Base-by-base conservation (phyloP, 1,284 basidiomycete genomes). In the Golubevia pallescens region DNA sequence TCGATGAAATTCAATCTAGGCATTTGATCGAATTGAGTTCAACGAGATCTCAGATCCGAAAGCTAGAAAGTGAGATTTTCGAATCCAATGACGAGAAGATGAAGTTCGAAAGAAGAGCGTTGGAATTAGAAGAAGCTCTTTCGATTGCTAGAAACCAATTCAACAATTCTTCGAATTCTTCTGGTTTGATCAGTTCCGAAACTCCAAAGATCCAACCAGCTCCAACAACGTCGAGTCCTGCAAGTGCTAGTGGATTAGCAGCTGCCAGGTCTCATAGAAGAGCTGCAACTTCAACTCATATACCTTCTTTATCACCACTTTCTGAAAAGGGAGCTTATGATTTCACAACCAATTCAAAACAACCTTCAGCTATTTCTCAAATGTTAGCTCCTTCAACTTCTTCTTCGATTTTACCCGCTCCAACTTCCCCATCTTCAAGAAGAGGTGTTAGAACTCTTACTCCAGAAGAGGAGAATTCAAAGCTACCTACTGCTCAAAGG, bases 71-170 rank as follows among this genome's bases (percentile, higher is more conserved):
- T 28, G 53, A 60, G 5, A 59, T 78, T 52, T 80, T 78, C 60
- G 78, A 77, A 20, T 74, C 76, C 64, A 68, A 66, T 34, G 76
- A 78, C 8, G 61, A 63, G n/a, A 69, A 71, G 14, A 74, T 76
- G 65, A 64, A 67, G 42, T 71, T 73, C 4, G 63, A 63, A n/a
- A 20, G 67, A 4, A 52, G 58, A 48, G 75, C 68, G 7, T 64
- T 70, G 20, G 75, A 79, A 59, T 42, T 79, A 32, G 75, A 80
- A 63, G 74, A 76, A 28, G 64, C 34, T 38, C 10, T 38, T 5
- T 4, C 34, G 10, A 38, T 38, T 38, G 34, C 34, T 5, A 4
- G 34, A 38, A n/a, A n/a, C n/a, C n/a, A n/a, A n/a, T n/a, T n/a
- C n/a, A n/a, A n/a, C n/a, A n/a, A n/a, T n/a, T n/a, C n/a, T n/a